Conservation (phyloP, 805 yeast genomes). For the Cyberlindnera amylophila region DNA sequence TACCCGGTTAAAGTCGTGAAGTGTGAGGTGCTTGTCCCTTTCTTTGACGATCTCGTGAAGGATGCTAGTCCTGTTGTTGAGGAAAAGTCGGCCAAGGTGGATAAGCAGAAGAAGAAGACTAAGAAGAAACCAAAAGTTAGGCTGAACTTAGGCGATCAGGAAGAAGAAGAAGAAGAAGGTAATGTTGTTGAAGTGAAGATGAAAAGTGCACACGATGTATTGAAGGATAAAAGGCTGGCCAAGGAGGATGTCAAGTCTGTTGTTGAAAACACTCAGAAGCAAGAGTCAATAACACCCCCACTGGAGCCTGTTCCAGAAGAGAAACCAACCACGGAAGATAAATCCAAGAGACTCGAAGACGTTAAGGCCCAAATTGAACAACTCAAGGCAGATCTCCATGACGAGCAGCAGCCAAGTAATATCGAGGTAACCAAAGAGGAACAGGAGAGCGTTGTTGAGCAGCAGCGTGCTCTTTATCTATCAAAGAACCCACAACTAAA, state of each 20-base stretch:
- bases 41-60: slow-evolving; percentile 41
- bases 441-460: background rate
- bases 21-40: slow-evolving; percentile 42
- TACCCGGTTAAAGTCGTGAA: slow-evolving; percentile 46
- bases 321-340: background rate
- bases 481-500: background rate
- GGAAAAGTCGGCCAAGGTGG: background rate
- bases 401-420: background rate
- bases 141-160: slow-evolving; percentile 29
- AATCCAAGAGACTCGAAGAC: background rate
- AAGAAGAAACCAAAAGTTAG: slow-evolving; percentile 32
- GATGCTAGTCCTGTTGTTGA: slow-evolving; percentile 8
- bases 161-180: slow-evolving; percentile 11
- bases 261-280: background rate
- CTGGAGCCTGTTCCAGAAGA: too few relatives aligned
- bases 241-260: slow-evolving; percentile 4
- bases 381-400: slow-evolving; percentile 1
- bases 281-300: too few relatives aligned
- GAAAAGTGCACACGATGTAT: slow-evolving; percentile 40
- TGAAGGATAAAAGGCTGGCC: slow-evolving; percentile 27
- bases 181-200: slow-evolving; percentile 33
- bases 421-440: background rate
- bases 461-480: background rate
- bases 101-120: slow-evolving; percentile 4
- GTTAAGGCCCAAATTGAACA: slow-evolving; percentile 2